Evolutionary conservation across 371 early-diverging fungal species (phyloP), one percentile per base, ranked within the genome.

Genomic region (Mortierella sp.): DNA sequence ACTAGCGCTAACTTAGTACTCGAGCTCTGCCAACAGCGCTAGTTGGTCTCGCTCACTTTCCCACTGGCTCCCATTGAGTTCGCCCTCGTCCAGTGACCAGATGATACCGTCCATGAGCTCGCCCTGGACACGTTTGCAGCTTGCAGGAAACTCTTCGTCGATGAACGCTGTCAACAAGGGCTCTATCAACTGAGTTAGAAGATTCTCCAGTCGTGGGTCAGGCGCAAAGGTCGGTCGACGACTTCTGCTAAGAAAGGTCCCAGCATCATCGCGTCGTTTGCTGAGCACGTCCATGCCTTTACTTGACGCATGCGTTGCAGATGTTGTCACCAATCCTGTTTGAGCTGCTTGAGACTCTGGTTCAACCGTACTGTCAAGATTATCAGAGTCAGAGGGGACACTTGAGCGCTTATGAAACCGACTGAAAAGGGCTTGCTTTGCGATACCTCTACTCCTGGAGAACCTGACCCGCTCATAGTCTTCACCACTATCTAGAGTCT

Each of bases 31-130:
- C 28, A 72, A 56, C 3, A 72, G 58, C 1, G 52, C 58, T 11
- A 66, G 49, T 5, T 58, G 72, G 23, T 66, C 72, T 7, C 66
- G 53, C 2, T 50, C 54, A 7, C 37, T 57, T 15, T 50, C 56
- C 6, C n/a, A 11, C n/a, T 6, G 15, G 30, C 14, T 52, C 11
- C 26, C 21, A 23, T 19, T 61, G 28, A 46, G 30, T 21, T 66
- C 66, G 17, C 26, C 31, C 41, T 66, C 61, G 24, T 72, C 72
- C 19, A 72, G 49, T 0, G 66, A 61, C 72, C 66, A 72, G 24
- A 72, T 56, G 28, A 72, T 66, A 3, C 44, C 62, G 28, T 66
- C 72, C 72, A 72, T 72, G 44, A 72, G 62, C 44, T 72, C 72
- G 23, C 72, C 67, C 31, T 66, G 72, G 17, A 51, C 59, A n/a